Base-by-base conservation (phyloP, 768 basidiomycete genomes). In the Piloderma croceum region DNA sequence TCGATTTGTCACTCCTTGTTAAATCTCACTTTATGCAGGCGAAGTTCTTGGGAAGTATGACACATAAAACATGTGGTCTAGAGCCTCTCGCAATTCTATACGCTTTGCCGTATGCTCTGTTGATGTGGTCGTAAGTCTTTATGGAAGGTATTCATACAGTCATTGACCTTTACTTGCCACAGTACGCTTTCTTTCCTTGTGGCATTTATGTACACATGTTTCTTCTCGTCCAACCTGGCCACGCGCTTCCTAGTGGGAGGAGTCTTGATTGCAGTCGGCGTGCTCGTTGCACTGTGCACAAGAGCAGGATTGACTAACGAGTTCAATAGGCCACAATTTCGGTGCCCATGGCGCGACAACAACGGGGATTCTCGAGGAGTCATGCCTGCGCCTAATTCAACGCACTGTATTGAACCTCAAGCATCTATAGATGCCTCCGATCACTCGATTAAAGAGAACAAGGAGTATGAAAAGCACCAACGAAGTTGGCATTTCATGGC, bases 341-440 rank as follows among this genome's bases (percentile, higher is more conserved):
- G 40, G 42, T 5, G 36, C 47, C 17, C 55, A 51, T 11, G 41
- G 48, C 11, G 48, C 49, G 4, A 55, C 56, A n/a, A 72, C 74
- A 38, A 86, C 81, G 0, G 63, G 98, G 36, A 67, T 98, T 6
- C 63, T 96, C 78, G 45, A 96, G 96, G 11, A 94, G 94, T 0
- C 88, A 90, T 48, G 91, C 86, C 3, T 71, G 67, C 15, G 80
- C 74, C 5, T 69, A 65, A 20, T 56, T 97, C 40, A 67, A 65
- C 34, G n/a, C n/a, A n/a, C n/a, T n/a, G n/a, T n/a, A n/a, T n/a
- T n/a, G n/a, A n/a, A n/a, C n/a, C n/a, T n/a, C n/a, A n/a, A n/a
- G n/a, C n/a, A n/a, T n/a, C n/a, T n/a, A n/a, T n/a, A n/a, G n/a
- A n/a, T n/a, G n/a, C n/a, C n/a, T n/a, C n/a, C n/a, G n/a, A n/a